Evolutionary conservation across 305 asterid genomes (phyloP).

Genomic region (Salvia sclarea): DNA sequence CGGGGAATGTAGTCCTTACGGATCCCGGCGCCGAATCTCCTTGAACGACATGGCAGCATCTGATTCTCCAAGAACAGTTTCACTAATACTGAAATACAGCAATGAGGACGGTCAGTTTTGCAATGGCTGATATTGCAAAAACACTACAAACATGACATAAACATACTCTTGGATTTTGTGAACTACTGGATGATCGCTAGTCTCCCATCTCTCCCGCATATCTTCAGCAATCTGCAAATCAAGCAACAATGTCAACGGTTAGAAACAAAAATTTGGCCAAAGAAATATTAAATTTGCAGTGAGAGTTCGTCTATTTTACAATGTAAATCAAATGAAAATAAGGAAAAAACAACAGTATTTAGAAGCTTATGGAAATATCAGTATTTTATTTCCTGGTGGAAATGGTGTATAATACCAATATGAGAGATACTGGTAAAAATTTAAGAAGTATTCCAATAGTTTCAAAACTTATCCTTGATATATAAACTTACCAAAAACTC

Average conservation of each 20-base stretch:
- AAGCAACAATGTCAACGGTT: neutral
- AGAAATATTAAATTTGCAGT: neutral
- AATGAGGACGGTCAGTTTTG: slow-evolving; percentile 25
- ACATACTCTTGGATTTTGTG: slow-evolving; percentile 91
- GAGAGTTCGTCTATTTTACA: neutral
- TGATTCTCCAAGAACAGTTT: slow-evolving; percentile 93
- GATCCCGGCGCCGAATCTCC: slow-evolving; percentile 93
- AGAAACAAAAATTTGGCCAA: neutral
- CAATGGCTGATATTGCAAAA: slow-evolving; percentile 9
- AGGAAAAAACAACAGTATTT: neutral
- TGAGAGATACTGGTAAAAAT: neutral
- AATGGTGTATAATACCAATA: too few relatives aligned
- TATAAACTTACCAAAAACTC: too few relatives aligned
- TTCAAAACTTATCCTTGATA: neutral
- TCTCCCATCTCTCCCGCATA: slow-evolving; percentile 92
- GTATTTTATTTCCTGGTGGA: neutral
- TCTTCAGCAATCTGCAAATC: slow-evolving; percentile 82
- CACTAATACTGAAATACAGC: slow-evolving; percentile 64
- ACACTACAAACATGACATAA: slow-evolving; percentile 21
- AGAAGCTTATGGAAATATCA: neutral
- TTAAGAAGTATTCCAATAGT: neutral
- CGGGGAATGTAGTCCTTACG: slow-evolving; percentile 56
- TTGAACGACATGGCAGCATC: slow-evolving; percentile 85
- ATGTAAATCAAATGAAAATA: neutral
- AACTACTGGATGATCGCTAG: slow-evolving; percentile 92